Evolutionary conservation across 495 filamentous ascomycete genomes (phyloP), one percentile per base, ranked within the genome.

Genomic region (Ramalina intermedia): DNA sequence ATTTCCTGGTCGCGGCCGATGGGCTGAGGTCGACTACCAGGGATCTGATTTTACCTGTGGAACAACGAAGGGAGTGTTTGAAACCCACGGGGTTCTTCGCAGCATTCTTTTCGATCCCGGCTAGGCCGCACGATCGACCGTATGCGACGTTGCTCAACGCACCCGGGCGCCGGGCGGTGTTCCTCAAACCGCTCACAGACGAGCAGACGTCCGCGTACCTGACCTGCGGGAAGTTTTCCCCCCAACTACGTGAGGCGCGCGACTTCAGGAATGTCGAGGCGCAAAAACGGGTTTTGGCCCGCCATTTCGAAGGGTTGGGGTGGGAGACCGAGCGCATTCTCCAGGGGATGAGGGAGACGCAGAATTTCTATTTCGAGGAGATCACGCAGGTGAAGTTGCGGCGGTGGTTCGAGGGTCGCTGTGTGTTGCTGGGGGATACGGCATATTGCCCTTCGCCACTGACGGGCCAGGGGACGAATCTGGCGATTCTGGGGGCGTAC

Each of bases 361-460:
- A 51, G 21, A 55, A 55, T 17, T 57, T 57, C 17, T 57, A 57
- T 46, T 57, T 43, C 29, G 52, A 57, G 20, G 55, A 55, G 55
- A 40, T 55, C 24, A 33, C 44, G 36, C 55, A 57, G 44, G 52
- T 57, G 37, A 55, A 55, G 27, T 47, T 57, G 27, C 14, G 47
- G 9, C 48, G 48, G 21, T 57, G 55, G 55, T 57, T 52, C 20
- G 41, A 55, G 46, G 18, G 43, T 12, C 55, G 55, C 5, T 41
- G 41, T 14, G 52, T 55, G n/a, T 43, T 55, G 23, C 42, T 57
- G 33, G 55, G 55, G 14, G 55, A 57, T 45, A 48, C 52, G 37
- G 55, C 55, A 27, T 56, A 43, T 36, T 41, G 41, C 36, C 55
- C 52, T 12, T 29, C 55, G 18, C 55, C 55, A 29, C 49, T 57